A percentile compares a stretch with the other conserved stretches of the same genome.
Evolutionary conservation across 1,284 basidiomycete species (phyloP).

Genomic region (Xerocomus amazonicus): DNA sequence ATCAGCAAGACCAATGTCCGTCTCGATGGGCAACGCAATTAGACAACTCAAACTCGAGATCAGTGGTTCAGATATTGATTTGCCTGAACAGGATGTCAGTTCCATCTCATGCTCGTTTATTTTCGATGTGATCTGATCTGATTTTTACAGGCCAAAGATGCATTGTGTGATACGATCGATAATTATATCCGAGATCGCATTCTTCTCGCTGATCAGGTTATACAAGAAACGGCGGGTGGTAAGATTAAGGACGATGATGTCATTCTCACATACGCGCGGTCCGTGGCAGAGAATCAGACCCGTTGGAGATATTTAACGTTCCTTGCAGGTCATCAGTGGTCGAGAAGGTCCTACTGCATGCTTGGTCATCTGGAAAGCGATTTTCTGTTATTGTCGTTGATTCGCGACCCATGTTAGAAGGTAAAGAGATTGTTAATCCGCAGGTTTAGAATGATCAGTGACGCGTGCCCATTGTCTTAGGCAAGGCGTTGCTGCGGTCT

Average conservation of each 20-base stretch:
- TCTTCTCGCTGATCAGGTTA: constrained; percentile 90
- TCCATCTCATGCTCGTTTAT: background rate
- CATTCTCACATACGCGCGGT: constrained; percentile 92
- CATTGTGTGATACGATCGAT: constrained; percentile 84
- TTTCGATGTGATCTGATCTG: constrained; percentile 1
- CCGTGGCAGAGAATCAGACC: constrained; percentile 12
- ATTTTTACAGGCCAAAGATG: constrained; percentile 74
- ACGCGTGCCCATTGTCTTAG: constrained; percentile 38
- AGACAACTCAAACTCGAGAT: constrained; percentile 96
- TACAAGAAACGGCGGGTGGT: constrained; percentile 81
- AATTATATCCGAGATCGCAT: constrained; percentile 94
- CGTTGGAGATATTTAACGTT: constrained; percentile 10
- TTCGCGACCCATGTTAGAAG: constrained; percentile 90
- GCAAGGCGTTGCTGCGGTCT: constrained; percentile 74
- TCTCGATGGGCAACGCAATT: constrained; percentile 94
- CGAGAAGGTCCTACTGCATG: constrained; percentile 83
- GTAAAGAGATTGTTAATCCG: constrained; percentile 36
- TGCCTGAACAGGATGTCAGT: constrained; percentile 89
- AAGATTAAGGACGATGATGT: constrained; percentile 96
- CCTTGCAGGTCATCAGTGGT: constrained; percentile 83
- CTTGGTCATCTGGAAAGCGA: constrained; percentile 65
- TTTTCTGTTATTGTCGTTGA: constrained; percentile 97
- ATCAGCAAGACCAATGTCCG: constrained; percentile 84
- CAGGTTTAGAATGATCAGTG: constrained; percentile 1
- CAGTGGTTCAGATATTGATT: constrained; percentile 85